A percentile compares a stretch with the other conserved stretches of the same genome.
These are phyloP conservation scores for Sinapis alba DNA, from an alignment of 441 rosid species.

Conservation along the genomic window DNA sequence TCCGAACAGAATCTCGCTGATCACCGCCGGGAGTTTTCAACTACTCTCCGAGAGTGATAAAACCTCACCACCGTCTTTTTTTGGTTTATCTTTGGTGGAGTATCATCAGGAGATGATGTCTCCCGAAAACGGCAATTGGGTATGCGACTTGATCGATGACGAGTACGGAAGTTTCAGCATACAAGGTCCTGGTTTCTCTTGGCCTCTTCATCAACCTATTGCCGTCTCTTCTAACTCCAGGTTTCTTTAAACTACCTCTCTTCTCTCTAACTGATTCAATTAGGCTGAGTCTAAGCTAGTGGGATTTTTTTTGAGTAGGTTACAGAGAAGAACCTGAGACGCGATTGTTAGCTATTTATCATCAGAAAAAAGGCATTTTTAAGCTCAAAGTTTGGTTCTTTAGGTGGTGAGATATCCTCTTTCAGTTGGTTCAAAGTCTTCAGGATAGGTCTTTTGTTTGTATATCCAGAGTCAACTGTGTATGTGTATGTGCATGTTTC, in stretches of 20 bases:
- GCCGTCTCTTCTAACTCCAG: slow-evolving; percentile 61
- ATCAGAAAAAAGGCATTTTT: no score
- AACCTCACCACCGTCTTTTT: neutral
- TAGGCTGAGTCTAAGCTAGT: slow-evolving; percentile 15
- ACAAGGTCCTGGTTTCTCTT: slow-evolving; percentile 62
- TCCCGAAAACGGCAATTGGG: slow-evolving; percentile 75
- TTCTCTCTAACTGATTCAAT: neutral
- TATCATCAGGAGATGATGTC: slow-evolving; percentile 56
- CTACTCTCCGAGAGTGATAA: neutral
- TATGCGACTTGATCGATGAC: slow-evolving; percentile 73
- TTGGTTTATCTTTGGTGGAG: neutral
- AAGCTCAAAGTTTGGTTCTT: neutral
- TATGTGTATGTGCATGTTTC: slow-evolving; percentile 26
- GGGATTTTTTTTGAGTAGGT: neutral
- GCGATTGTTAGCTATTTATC: no score
- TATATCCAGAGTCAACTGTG: slow-evolving; percentile 27
- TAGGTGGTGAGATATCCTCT: neutral
- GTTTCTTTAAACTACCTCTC: slow-evolving; percentile 31
- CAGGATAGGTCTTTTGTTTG: neutral
- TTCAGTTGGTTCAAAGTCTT: no score
- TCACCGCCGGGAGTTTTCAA: neutral
- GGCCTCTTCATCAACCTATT: slow-evolving; percentile 59
- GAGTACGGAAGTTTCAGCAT: slow-evolving; percentile 60
- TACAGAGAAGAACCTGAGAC: no score
- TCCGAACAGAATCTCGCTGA: neutral